Conservation (phyloP, 371 early-diverging fungal species). For the Parasitella parasitica region DNA sequence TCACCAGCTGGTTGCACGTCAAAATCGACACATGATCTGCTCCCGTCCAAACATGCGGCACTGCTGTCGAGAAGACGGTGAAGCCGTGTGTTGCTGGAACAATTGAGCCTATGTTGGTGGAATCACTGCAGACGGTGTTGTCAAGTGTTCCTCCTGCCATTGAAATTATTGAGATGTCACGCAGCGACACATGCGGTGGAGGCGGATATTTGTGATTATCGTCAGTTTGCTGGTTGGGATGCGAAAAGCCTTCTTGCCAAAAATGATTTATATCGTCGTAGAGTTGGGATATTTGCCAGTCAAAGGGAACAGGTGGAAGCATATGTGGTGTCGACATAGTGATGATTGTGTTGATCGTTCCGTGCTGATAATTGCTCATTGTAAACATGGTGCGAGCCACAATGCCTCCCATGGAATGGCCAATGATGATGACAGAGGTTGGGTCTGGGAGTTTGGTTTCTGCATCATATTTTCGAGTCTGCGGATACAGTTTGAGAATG, state of each 20-base stretch:
- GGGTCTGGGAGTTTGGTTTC: conserved; percentile 44
- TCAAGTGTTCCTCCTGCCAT: conserved; percentile 93
- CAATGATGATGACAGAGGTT: conserved; percentile 82
- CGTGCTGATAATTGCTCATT: conserved; percentile 70
- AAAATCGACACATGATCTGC: conserved; percentile 88
- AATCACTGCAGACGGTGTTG: conserved; percentile 77
- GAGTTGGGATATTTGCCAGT: conserved; percentile 72
- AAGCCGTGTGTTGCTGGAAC: conserved; percentile 72
- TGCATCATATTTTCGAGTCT: conserved; percentile 30
- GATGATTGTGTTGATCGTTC: conserved; percentile 80
- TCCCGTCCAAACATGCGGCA: conserved; percentile 88
- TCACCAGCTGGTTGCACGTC: conserved; percentile 91
- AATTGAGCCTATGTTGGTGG: conserved; percentile 74
- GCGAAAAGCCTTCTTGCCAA: conserved; percentile 66
- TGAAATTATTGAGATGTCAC: conserved; percentile 78
- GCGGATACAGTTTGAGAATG: conserved; percentile 74
- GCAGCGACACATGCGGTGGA: conserved; percentile 22
- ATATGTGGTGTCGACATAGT: conserved; percentile 92
- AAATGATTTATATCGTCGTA: conserved; percentile 73
- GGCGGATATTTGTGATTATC: conserved; percentile 7
- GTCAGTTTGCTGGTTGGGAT: conserved; percentile 3
- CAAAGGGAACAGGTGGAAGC: conserved; percentile 82
- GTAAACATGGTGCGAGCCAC: conserved; percentile 85
- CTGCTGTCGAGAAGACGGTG: conserved; percentile 69
- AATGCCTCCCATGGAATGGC: conserved; percentile 97